Evolutionary conservation across 768 basidiomycete genomes (phyloP).

Genomic region (Mycena rebaudengoi): DNA sequence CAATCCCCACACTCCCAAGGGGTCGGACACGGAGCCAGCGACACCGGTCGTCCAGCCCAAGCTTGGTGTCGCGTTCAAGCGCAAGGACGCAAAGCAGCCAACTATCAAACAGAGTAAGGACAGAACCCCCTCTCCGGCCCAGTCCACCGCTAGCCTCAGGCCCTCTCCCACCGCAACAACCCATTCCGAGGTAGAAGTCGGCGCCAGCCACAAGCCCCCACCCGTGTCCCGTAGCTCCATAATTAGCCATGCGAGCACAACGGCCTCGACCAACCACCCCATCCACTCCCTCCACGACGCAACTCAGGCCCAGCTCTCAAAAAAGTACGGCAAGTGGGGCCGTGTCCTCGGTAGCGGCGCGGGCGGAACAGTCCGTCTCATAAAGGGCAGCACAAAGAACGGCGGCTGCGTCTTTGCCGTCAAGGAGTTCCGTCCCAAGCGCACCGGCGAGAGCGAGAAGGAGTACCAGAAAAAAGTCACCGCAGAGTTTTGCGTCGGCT

Average conservation of each 20-base stretch:
- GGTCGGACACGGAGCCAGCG: conserved; percentile 4
- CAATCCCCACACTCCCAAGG: neutral
- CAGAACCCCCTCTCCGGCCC: conserved; percentile 48
- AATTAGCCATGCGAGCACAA: neutral
- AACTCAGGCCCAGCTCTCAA: conserved; percentile 91
- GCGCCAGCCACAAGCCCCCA: conserved; percentile 28
- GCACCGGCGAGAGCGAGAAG: conserved; percentile 88
- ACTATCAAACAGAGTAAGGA: conserved; percentile 54
- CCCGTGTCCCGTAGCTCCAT: conserved; percentile 33
- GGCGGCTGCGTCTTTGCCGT: conserved; percentile 92
- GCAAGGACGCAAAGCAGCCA: conserved; percentile 28
- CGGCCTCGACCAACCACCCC: conserved; percentile 35
- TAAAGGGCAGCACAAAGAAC: conserved; percentile 84
- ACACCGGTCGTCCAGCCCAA: conserved; percentile 21
- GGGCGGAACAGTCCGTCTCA: conserved; percentile 97
- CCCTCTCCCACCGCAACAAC: conserved; percentile 35
- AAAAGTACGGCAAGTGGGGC: conserved; percentile 99
- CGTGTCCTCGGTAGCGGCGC: conserved; percentile 94
- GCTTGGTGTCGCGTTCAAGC: conserved; percentile 39
- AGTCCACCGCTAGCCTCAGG: conserved; percentile 30
- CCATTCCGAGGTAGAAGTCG: conserved; percentile 33
- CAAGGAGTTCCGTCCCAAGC: conserved; percentile 95
- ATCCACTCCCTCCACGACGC: conserved; percentile 78
- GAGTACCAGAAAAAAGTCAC: conserved; percentile 99
- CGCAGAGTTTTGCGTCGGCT: conserved; percentile 98